Conservation (phyloP, 306 rosid species). For the Begonia peltatifolia region DNA sequence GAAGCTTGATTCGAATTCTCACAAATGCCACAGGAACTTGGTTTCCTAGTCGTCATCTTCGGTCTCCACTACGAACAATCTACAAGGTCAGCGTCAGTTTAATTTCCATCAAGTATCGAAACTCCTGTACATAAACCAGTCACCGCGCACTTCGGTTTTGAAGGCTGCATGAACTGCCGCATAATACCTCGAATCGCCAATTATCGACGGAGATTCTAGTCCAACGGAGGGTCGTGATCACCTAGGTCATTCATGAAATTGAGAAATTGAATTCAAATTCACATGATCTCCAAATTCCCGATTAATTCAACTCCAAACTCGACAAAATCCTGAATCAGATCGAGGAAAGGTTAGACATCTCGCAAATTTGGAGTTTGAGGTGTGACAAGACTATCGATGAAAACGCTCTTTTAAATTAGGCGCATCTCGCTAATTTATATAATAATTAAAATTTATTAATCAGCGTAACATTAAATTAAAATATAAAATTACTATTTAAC, state of each 20-base stretch:
- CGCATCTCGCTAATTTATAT: too few species aligned
- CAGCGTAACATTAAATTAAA: too few species aligned
- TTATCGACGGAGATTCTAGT: not conserved
- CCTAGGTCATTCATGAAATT: not conserved
- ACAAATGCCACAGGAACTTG: constrained; percentile 59
- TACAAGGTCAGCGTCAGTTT: not conserved
- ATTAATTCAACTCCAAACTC: not conserved
- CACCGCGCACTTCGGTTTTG: not conserved
- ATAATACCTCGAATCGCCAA: not conserved
- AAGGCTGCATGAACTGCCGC: too few species aligned
- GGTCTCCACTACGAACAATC: constrained; percentile 11
- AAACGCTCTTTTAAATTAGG: too few species aligned
- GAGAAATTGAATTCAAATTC: not conserved
- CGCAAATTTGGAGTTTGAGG: not conserved
- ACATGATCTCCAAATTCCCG: not conserved
- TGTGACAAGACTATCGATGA: not conserved
- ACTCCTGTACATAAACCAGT: not conserved
- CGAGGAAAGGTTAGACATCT: not conserved
- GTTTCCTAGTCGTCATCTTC: constrained; percentile 39
- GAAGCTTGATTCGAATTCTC: constrained; percentile 69
- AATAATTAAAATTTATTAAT: too few species aligned
- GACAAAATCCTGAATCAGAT: not conserved
- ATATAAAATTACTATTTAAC: too few species aligned
- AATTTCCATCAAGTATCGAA: not conserved
- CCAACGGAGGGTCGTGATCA: not conserved